Conservation (phyloP, 2,329 filamentous ascomycete species). For the Fusarium nurragi region DNA sequence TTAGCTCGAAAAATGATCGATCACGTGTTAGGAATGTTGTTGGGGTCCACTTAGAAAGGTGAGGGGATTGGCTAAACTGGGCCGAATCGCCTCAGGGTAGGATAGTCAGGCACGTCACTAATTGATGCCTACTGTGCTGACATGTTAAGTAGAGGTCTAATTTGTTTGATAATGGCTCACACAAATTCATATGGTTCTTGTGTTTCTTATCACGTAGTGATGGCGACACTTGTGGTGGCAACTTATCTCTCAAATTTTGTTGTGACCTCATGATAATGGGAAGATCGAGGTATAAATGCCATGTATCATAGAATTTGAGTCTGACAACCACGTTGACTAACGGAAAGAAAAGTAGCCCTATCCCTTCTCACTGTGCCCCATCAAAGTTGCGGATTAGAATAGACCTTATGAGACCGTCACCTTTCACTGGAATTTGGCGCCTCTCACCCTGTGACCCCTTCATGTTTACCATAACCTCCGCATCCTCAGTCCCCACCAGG, state of each 20-base stretch:
- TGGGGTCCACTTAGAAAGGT: slow-evolving; percentile 24
- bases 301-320: slow-evolving; percentile 15
- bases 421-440: slow-evolving; percentile 52
- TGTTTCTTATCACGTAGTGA: background rate
- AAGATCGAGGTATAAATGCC: background rate
- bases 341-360: background rate
- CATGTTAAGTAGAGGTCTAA: background rate
- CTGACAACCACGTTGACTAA: background rate
- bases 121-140: slow-evolving; percentile 8
- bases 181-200: background rate
- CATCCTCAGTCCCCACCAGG: slow-evolving; percentile 44
- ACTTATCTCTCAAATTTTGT: background rate
- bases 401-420: slow-evolving; percentile 59
- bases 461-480: slow-evolving; percentile 42
- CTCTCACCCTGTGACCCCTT: slow-evolving; percentile 9
- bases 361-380: background rate
- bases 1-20: slow-evolving; percentile 46
- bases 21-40: slow-evolving; percentile 45
- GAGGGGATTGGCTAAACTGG: slow-evolving; percentile 17
- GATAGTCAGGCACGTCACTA: slow-evolving; percentile 22
- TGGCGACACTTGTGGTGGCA: slow-evolving; percentile 8
- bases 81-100: slow-evolving; percentile 8
- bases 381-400: slow-evolving; percentile 46
- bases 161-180: no score
- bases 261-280: slow-evolving; percentile 15